Percentiles rank a stretch among this genome's conserved stretches.
Evolutionary conservation across 805 yeast genomes (phyloP).

Genomic region (Hyphopichia homilentoma): DNA sequence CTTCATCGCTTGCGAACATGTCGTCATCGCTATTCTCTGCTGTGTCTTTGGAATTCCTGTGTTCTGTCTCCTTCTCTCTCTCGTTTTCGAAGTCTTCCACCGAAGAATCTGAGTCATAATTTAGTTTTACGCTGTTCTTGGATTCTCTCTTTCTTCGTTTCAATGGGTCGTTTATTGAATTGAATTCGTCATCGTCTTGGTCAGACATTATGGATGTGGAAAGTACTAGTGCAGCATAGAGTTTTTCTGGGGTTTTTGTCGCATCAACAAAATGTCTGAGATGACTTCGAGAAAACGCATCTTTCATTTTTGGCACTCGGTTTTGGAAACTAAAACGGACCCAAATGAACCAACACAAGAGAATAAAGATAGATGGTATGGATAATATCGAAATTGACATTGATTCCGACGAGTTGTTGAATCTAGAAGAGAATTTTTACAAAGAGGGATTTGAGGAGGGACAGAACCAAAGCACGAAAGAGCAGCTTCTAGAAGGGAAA

Average conservation of each 20-base stretch:
- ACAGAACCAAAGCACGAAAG: conserved; percentile 50
- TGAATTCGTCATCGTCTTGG: neutral
- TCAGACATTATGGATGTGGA: neutral
- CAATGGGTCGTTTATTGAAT: neutral
- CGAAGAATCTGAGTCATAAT: conserved; percentile 25
- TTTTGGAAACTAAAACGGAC: too few species aligned
- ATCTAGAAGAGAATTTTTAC: conserved; percentile 60
- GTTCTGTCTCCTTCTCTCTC: too few species aligned
- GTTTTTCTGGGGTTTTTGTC: too few species aligned
- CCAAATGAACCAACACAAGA: neutral
- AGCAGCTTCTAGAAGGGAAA: conserved; percentile 72
- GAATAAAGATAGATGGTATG: conserved; percentile 3
- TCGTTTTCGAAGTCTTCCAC: too few species aligned
- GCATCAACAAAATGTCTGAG: too few species aligned
- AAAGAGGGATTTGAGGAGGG: conserved; percentile 74
- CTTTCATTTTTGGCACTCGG: too few species aligned
- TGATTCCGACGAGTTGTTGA: conserved; percentile 49
- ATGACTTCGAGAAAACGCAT: too few species aligned
- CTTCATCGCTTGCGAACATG: conserved; percentile 38
- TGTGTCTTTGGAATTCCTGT: too few species aligned
- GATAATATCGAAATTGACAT: conserved; percentile 29
- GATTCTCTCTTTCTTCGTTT: conserved; percentile 5
- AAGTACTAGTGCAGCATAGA: too few species aligned
- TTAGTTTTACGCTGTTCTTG: conserved; percentile 12
- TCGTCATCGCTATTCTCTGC: conserved; percentile 17